Percentiles rank a stretch among this genome's conserved stretches.
These are phyloP conservation scores for Teratosphaeria gauchensis DNA, from an alignment of 2,329 filamentous ascomycete species.

Conservation along the genomic window DNA sequence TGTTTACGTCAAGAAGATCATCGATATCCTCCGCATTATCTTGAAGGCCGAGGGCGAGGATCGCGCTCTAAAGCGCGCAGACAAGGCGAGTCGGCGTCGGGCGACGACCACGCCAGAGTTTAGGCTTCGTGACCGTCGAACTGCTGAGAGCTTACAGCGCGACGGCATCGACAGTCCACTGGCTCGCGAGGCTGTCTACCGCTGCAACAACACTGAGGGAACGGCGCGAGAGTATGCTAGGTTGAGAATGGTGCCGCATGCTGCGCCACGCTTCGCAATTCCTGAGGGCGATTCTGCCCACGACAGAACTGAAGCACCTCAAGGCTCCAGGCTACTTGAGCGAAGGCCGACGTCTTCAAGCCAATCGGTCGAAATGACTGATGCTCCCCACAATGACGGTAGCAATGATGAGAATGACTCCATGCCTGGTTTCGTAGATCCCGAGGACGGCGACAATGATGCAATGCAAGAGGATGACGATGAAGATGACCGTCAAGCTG, in stretches of 20 bases:
- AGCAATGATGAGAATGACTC: neutral
- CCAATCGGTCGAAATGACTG: slow-evolving; percentile 10
- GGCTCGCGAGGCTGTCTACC: slow-evolving; percentile 69
- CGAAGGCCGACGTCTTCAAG: neutral
- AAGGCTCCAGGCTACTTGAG: neutral
- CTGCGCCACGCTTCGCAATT: slow-evolving; percentile 20
- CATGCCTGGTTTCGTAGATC: neutral
- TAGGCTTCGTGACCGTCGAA: slow-evolving; percentile 33
- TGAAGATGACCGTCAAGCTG: neutral
- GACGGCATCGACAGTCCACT: slow-evolving; percentile 49
- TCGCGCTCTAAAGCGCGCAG: slow-evolving; percentile 51
- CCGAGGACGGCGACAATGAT: slow-evolving; percentile 9
- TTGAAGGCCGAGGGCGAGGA: slow-evolving; percentile 68
- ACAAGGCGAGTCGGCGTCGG: slow-evolving; percentile 44
- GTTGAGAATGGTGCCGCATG: slow-evolving; percentile 24
- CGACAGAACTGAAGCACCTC: neutral
- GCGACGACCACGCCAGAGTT: slow-evolving; percentile 42
- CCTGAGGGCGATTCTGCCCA: slow-evolving; percentile 12
- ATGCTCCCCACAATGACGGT: slow-evolving; percentile 6
- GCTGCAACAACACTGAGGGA: slow-evolving; percentile 58
- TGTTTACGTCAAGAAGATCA: slow-evolving; percentile 64
- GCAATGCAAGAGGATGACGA: slow-evolving; percentile 15
- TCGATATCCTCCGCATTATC: slow-evolving; percentile 74
- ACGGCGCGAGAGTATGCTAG: slow-evolving; percentile 66
- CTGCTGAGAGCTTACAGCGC: slow-evolving; percentile 5